Base-by-base conservation (phyloP, 1,284 basidiomycete genomes). In the Austroboletus novae-zelandiae region DNA sequence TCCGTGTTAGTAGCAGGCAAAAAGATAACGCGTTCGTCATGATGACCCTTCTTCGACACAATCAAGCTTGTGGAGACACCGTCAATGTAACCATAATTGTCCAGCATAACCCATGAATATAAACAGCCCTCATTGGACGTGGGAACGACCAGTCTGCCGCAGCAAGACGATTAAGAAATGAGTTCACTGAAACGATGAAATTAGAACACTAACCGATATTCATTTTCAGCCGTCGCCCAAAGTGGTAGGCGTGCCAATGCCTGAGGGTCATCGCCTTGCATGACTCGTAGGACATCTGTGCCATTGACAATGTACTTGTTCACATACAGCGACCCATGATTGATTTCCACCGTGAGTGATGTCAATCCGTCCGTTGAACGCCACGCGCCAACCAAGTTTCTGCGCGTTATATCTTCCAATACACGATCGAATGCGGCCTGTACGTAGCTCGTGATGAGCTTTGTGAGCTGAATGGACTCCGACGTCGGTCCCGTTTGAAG, bases 401-500 rank as follows among this genome's bases (percentile, higher is more conserved):
- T 5, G 11, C 45, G 50, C 5, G 50, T 35, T n/a, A 50, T 4
- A 5, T 66, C 61, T 15, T 68, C 59, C 18, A 73, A 63, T 5
- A 71, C 53, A 6, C 48, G 56, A 44, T 73, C 72, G 34, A 80
- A 70, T 8, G 68, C 71, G 0, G 72, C 68, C 48, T 79, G 73
- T 50, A 76, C 65, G 35, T 67, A 63, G 27, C 64, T 64, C 17
- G 73, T 68, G 9, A 68, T 67, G 35, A 74, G 65, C 41, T 68
- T 69, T 1, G 72, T 68, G 39, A 79, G 60, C 34, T 57, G 58
- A 15, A 57, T 57, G 2, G 74, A 66, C 50, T 76, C 70, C 9
- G 62, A 58, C 47, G 73, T 72, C 15, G 61, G 67, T 4, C 75
- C 76, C 0, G 74, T 72, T 46, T 75, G 59, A 36, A 81, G 70